These are phyloP conservation scores for Globisporangium cylindrosporum DNA, from an alignment of 352 stramenopile genomes.

Conservation along the genomic window DNA sequence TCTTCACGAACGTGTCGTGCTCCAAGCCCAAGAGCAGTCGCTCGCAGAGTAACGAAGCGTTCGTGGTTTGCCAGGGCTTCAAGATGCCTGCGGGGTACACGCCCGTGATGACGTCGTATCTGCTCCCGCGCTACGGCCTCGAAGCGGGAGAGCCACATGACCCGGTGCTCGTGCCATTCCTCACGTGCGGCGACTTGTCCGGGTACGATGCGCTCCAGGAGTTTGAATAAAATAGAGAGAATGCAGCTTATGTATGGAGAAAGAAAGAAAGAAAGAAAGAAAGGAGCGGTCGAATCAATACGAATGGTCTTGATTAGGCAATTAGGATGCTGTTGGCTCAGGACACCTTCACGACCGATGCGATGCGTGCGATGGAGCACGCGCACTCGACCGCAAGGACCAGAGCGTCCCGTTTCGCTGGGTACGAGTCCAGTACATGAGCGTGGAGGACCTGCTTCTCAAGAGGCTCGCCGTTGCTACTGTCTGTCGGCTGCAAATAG, in stretches of 20 bases:
- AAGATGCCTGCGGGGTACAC: slow-evolving; percentile 70
- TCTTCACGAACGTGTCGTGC: slow-evolving; percentile 95
- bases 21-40: slow-evolving; percentile 97
- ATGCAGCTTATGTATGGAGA: slow-evolving; percentile 6
- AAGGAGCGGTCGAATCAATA: too few relatives aligned
- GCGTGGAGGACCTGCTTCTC: slow-evolving; percentile 31
- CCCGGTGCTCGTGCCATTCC: slow-evolving; percentile 82
- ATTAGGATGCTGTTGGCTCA: slow-evolving; percentile 10
- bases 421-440: slow-evolving; percentile 39
- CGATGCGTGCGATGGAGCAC: slow-evolving; percentile 35
- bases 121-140: slow-evolving; percentile 65
- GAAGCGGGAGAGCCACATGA: slow-evolving; percentile 47
- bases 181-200: slow-evolving; percentile 91
- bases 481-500: slow-evolving; percentile 12
- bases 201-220: slow-evolving; percentile 82
- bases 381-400: slow-evolving; percentile 41
- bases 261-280: not conserved
- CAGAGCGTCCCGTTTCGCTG: slow-evolving; percentile 41
- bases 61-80: slow-evolving; percentile 97
- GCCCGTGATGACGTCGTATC: slow-evolving; percentile 85
- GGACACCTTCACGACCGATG: slow-evolving; percentile 33
- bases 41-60: slow-evolving; percentile 94
- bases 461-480: not conserved
- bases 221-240: slow-evolving; percentile 33
- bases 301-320: not conserved